Conservation (phyloP, 1,284 basidiomycete species). For the Tylopilus sp. region DNA sequence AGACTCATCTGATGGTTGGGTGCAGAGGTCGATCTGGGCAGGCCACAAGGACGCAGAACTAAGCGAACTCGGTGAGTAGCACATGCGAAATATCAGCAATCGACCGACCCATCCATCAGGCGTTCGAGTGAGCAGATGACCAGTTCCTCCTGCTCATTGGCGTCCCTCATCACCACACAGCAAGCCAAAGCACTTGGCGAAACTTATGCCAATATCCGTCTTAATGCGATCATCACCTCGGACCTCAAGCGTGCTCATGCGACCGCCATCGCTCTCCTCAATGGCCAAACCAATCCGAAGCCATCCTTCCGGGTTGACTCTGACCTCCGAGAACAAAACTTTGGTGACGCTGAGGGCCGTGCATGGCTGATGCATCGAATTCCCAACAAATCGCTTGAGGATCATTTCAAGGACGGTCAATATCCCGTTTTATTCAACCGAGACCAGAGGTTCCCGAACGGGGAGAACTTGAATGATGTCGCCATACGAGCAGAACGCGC, state of each 20-base stretch:
- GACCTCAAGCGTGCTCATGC: constrained; percentile 73
- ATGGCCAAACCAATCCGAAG: constrained; percentile 48
- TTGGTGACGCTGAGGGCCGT: constrained; percentile 72
- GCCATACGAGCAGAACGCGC: constrained; percentile 54
- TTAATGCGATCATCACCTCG: constrained; percentile 76
- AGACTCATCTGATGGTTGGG: not conserved
- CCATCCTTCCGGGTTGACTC: constrained; percentile 51
- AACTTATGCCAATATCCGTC: constrained; percentile 53
- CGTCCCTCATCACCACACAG: constrained; percentile 35
- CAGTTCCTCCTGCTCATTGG: not conserved
- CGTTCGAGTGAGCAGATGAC: constrained; percentile 66
- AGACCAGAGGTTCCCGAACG: constrained; percentile 61
- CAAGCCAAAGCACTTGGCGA: constrained; percentile 80
- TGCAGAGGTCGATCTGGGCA: constrained; percentile 64
- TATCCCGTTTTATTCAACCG: constrained; percentile 51
- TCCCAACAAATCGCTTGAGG: constrained; percentile 40
- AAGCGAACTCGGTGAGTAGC: constrained; percentile 70
- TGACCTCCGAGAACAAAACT: constrained; percentile 64
- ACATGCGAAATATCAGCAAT: not conserved
- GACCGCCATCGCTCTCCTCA: constrained; percentile 64
- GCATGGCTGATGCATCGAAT: constrained; percentile 38
- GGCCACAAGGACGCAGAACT: constrained; percentile 83
- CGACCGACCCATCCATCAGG: constrained; percentile 40
- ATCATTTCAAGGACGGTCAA: constrained; percentile 49
- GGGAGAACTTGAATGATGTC: constrained; percentile 73